These are phyloP conservation scores for Saccharomycopsis javanensis DNA, from an alignment of 805 yeast genomes.

Conservation along the genomic window DNA sequence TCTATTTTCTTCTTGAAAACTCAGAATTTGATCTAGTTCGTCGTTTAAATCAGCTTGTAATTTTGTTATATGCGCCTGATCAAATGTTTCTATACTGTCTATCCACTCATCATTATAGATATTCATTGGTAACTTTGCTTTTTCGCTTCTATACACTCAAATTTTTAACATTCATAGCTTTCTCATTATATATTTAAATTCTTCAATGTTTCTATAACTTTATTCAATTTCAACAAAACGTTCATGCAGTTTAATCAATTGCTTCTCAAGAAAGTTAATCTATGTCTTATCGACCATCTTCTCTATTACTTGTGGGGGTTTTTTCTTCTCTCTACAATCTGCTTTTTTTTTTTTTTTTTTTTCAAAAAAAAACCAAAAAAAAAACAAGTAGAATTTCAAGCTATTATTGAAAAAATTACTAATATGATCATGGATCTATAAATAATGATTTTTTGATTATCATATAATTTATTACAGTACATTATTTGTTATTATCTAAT, in stretches of 20 bases:
- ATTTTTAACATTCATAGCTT: background rate
- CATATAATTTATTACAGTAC: background rate
- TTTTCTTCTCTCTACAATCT: too few relatives aligned
- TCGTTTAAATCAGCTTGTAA: background rate
- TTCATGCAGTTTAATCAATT: background rate
- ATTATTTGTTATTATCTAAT: background rate
- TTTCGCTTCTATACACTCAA: background rate
- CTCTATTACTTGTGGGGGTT: too few relatives aligned
- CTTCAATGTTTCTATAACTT: background rate
- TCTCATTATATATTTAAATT: background rate
- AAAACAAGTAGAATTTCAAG: too few relatives aligned
- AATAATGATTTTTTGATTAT: background rate
- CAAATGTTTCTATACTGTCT: background rate
- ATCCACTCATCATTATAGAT: background rate
- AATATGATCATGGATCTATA: too few relatives aligned
- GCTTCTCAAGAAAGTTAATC: background rate
- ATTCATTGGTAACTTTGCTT: background rate
- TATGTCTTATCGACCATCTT: too few relatives aligned
- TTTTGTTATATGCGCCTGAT: background rate
- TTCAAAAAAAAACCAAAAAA: too few relatives aligned
- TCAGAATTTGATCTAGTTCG: background rate
- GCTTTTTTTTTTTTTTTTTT: too few relatives aligned
- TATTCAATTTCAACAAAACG: too few relatives aligned
- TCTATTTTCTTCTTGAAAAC: background rate
- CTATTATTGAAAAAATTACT: too few relatives aligned